Base-by-base conservation (phyloP, 352 stramenopile species). In the Pilasporangium apinafurcum region DNA sequence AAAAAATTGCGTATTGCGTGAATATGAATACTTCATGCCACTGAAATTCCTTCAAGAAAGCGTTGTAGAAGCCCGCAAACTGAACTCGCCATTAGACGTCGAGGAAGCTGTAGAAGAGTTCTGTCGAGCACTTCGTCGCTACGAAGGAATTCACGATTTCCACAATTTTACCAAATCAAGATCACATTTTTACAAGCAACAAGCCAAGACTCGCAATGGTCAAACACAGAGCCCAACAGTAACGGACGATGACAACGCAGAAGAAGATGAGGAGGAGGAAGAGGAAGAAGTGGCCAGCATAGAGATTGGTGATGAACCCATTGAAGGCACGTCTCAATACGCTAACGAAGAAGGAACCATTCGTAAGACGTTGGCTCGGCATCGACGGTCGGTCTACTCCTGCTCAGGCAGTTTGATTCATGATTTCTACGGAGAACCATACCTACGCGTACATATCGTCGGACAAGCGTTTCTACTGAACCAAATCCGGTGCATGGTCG, bases 1-100 rank as follows among this genome's bases (percentile, higher is more conserved):
- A 13, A 84, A 77, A 44, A 90, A 90, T 48, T 95, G 86, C 49
- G 80, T 84, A 25, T 62, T 94, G 32, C 79, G 87, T 25, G 85
- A 92, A 44, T 96, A 96, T 55, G 81, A 95, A 58, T 96, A 96
- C 57, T 94, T 93, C 38, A 62, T 96, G 52, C 87, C 87, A 22
- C 56, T 89, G 2, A 87, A 68, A 38, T 89, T 92, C 38, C 47
- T 92, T 13, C 54, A 74, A 46, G 45, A 56, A 12, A 85, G 70
- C 41, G 45, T 68, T 24, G 20, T 81, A 13, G 52, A 22, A 12
- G 45, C 48, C 1, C 28, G 24, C 13, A 29, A 51, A 4, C 30
- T 18, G 17, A 21, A 53, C 3, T 36, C 20, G 12, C 35, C 55
- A 6, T 61, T 73, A 29, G 51, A 80, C 41, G 50, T 62, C 25